Conservation (phyloP, 805 yeast species). For the Ogataea nonfermentans region DNA sequence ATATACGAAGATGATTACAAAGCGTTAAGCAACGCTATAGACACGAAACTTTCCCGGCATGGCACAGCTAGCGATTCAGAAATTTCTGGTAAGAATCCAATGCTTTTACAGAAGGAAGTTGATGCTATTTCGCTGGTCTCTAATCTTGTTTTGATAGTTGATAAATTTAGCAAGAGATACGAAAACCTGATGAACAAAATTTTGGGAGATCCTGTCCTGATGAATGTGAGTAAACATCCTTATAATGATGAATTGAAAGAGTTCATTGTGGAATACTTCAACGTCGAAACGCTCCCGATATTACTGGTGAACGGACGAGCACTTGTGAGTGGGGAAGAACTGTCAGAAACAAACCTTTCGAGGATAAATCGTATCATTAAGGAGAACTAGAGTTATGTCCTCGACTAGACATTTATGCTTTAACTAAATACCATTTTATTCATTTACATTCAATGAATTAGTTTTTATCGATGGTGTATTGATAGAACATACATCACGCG, state of each 20-base stretch:
- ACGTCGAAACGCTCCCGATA: constrained; percentile 13
- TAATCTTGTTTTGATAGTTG: constrained; percentile 11
- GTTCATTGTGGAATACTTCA: constrained; percentile 5
- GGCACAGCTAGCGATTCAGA: not conserved
- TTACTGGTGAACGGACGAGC: constrained; percentile 10
- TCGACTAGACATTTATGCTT: too few relatives aligned
- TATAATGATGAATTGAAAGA: constrained; percentile 1
- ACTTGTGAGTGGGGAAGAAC: constrained; percentile 6
- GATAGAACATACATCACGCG: too few relatives aligned
- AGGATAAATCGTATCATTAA: constrained; percentile 3
- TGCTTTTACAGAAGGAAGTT: constrained; percentile 8
- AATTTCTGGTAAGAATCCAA: not conserved
- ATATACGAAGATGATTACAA: constrained; percentile 1
- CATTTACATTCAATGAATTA: too few relatives aligned
- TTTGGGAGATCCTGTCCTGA: constrained; percentile 9
- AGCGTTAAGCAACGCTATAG: constrained; percentile 1
- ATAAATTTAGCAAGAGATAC: not conserved
- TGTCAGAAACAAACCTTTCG: not conserved
- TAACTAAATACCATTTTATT: too few relatives aligned
- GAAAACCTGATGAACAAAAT: constrained; percentile 1
- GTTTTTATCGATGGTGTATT: too few relatives aligned
- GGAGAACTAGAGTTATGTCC: constrained; percentile 1
- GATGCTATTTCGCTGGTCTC: constrained; percentile 7
- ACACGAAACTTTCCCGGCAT: not conserved
- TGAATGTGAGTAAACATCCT: constrained; percentile 13